These are phyloP conservation scores for Leucocoprinus leucothites DNA, from an alignment of 768 basidiomycete species.

Conservation along the genomic window DNA sequence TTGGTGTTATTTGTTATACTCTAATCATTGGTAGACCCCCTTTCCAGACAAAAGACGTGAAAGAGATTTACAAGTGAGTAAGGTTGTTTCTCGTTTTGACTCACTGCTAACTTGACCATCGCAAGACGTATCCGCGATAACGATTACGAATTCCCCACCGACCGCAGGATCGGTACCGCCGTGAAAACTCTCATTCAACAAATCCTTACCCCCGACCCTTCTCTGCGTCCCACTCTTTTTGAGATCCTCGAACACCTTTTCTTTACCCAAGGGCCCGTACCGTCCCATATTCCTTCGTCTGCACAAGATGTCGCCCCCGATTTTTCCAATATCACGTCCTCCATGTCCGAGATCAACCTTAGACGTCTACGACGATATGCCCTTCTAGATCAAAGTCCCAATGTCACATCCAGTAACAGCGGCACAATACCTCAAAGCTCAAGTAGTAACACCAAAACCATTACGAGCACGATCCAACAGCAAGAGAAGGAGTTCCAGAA, in stretches of 20 bases:
- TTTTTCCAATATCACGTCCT: conserved; percentile 63
- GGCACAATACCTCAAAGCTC: conserved; percentile 15
- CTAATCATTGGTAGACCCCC: conserved; percentile 93
- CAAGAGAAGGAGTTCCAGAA: conserved; percentile 97
- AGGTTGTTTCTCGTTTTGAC: background rate
- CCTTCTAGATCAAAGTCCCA: conserved; percentile 57
- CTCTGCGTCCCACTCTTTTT: conserved; percentile 75
- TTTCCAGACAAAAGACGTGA: conserved; percentile 98
- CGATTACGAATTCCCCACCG: conserved; percentile 86
- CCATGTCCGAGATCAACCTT: conserved; percentile 68
- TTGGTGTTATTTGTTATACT: conserved; percentile 96
- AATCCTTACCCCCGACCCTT: conserved; percentile 85
- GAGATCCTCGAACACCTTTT: conserved; percentile 84
- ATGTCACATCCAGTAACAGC: background rate
- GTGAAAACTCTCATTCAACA: conserved; percentile 75
- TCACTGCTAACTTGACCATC: conserved; percentile 8
- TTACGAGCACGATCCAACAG: conserved; percentile 65
- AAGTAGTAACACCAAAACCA: conserved; percentile 28
- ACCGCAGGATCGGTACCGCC: conserved; percentile 66
- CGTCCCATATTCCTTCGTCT: conserved; percentile 73
- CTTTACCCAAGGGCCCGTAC: conserved; percentile 80
- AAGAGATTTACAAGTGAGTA: conserved; percentile 87
- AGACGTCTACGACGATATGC: conserved; percentile 59
- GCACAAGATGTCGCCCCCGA: conserved; percentile 76
- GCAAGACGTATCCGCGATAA: conserved; percentile 88